A percentile compares a stretch with the other conserved stretches of the same genome.
Evolutionary conservation across 495 filamentous ascomycete species (phyloP).

Genomic region (Evernia prunastri): DNA sequence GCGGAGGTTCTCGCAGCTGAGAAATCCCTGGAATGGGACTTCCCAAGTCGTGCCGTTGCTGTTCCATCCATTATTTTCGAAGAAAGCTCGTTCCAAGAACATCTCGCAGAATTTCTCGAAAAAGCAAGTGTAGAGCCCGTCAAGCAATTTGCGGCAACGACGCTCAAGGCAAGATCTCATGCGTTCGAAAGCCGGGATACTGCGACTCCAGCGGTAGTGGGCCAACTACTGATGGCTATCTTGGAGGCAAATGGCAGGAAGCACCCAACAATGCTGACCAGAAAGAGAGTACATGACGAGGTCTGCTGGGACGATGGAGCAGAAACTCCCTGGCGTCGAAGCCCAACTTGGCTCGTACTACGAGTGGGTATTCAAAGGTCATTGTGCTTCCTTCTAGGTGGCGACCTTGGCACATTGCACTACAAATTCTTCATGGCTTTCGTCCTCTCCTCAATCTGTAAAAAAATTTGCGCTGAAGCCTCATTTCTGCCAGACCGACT

Average conservation of each 20-base stretch:
- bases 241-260: constrained; percentile 46
- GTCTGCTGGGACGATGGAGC: constrained; percentile 39
- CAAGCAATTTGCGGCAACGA: constrained; percentile 43
- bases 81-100: constrained; percentile 40
- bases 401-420: constrained; percentile 39
- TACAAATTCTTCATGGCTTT: constrained; percentile 54
- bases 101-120: constrained; percentile 50
- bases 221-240: constrained; percentile 49
- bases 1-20: constrained; percentile 40
- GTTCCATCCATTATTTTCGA: constrained; percentile 34
- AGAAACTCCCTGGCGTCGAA: constrained; percentile 50
- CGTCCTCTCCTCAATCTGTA: constrained; percentile 39
- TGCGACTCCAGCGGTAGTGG: constrained; percentile 45
- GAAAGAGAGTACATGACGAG: constrained; percentile 56
- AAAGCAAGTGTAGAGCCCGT: constrained; percentile 51
- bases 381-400: constrained; percentile 40
- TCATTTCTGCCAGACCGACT: constrained; percentile 29
- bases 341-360: constrained; percentile 52
- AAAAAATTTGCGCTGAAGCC: constrained; percentile 28
- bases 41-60: constrained; percentile 38
- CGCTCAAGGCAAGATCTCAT: constrained; percentile 43
- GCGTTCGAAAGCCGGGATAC: constrained; percentile 52
- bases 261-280: constrained; percentile 31
- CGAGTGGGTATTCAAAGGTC: constrained; percentile 48
- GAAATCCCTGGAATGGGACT: constrained; percentile 43